Percentiles rank a stretch among this genome's conserved stretches.
phyloP scores from a whole-genome alignment of 2,329 filamentous ascomycete species.

The Colletotrichum incanum region DNA sequence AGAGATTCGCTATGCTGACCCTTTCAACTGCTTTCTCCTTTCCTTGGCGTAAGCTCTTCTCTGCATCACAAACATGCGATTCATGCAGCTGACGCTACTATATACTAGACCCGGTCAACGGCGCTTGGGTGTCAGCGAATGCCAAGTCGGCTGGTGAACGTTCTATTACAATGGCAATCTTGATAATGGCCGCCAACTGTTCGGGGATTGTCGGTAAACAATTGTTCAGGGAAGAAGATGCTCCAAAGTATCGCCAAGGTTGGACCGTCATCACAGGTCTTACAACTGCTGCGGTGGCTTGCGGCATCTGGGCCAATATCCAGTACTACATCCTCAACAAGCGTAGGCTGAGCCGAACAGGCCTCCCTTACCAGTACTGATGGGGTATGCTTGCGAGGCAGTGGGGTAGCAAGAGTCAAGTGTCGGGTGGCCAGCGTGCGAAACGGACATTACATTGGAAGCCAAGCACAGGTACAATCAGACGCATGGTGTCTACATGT shows the following conservation, averaged over 20 bases:
- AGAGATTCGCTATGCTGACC: constrained; percentile 50
- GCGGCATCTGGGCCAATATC: constrained; percentile 39
- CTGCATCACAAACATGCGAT: not conserved
- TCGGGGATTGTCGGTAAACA: constrained; percentile 51
- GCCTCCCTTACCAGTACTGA: constrained; percentile 35
- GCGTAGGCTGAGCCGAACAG: constrained; percentile 23
- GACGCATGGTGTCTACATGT: not conserved
- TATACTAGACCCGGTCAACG: constrained; percentile 47
- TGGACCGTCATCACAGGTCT: constrained; percentile 49
- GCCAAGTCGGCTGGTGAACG: constrained; percentile 49
- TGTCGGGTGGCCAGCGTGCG: not conserved
- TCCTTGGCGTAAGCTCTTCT: constrained; percentile 49
- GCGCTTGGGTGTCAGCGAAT: constrained; percentile 52
- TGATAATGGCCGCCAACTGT: constrained; percentile 53
- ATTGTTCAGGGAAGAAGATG: constrained; percentile 51
- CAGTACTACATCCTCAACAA: constrained; percentile 43
- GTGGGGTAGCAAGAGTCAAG: not conserved
- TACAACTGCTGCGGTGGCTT: constrained; percentile 14
- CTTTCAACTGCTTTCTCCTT: constrained; percentile 48
- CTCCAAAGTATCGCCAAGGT: constrained; percentile 49
- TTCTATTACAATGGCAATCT: constrained; percentile 52
- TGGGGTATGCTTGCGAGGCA: not conserved
- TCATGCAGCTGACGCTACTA: constrained; percentile 19
- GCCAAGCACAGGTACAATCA: not conserved
- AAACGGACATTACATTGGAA: not conserved